Evolutionary conservation across 768 basidiomycete species (phyloP), one percentile per base, ranked within the genome.

Genomic region (Lanmaoa rubissima): DNA sequence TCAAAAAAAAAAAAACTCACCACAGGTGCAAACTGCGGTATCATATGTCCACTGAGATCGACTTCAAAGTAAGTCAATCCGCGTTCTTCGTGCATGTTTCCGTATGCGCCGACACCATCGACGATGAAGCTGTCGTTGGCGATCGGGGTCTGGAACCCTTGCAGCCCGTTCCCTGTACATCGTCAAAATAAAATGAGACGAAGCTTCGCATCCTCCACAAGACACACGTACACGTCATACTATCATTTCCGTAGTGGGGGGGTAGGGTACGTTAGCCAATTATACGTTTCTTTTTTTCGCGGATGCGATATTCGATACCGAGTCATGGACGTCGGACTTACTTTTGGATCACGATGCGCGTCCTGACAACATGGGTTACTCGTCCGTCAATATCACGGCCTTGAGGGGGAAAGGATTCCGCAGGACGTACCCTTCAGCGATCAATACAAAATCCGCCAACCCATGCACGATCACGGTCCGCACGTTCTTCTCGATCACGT

Each of bases 61-160:
- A 92, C 81, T 64, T 92, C 88, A 32, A 78, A 74, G 59, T 84
- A 90, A 0, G 87, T 84, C 61, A 90, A 67, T 13, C 83, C 82
- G 39, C 88, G 82, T 64, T 91, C 90, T 16, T 76, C 73, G 57
- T 90, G 88, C 55, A 80, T 73, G 2, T 73, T 86, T 0, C 88
- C 89, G 28, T 84, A 74, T 4, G 88, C 78, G 28, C 88, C 88
- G 43, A 89, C 76, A 17, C 83, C 86, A 53, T 88, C 86, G 51
- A 90, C 81, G 53, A 88, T 68, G 74, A 90, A 86, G 57, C 81
- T 85, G 60, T 90, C 87, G 32, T 80, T 72, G 13, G 70, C 65
- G 45, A 88, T 87, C 6, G 86, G 86, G 0, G 78, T 83, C 59
- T 85, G 87, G 81, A 90, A 90, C 0, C 88, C 88, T 73, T 90